phyloP scores from a whole-genome alignment of 306 rosid species.

The Pachyrhizus erosus region DNA sequence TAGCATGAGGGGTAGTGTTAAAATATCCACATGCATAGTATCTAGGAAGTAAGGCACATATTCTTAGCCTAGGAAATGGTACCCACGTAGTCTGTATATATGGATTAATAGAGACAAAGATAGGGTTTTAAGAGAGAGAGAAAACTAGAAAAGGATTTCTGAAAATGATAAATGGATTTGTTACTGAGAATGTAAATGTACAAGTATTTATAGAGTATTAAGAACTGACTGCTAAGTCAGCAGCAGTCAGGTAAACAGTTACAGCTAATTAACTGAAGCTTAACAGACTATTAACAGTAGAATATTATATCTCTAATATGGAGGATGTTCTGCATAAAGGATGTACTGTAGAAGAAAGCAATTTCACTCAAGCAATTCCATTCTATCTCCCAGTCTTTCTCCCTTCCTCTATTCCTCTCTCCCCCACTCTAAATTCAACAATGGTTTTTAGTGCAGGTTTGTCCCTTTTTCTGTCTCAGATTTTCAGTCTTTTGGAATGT shows the following conservation, averaged over 20 bases:
- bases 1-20: background rate
- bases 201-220: background rate
- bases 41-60: background rate
- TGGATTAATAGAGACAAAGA: background rate
- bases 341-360: background rate
- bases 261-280: background rate
- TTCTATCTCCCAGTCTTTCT: background rate
- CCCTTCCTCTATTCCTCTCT: background rate
- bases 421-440: background rate
- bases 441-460: background rate
- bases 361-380: background rate
- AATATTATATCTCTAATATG: background rate
- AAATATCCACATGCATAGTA: background rate
- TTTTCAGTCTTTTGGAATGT: background rate
- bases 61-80: background rate
- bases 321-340: background rate
- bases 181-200: background rate
- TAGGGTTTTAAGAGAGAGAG: background rate
- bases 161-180: background rate
- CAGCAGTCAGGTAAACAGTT: background rate
- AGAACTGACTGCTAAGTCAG: background rate
- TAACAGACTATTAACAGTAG: background rate
- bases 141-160: background rate
- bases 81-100: background rate
- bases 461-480: background rate